Evolutionary conservation across 495 filamentous ascomycete genomes (phyloP).

Genomic region (Penicillium pulvis): DNA sequence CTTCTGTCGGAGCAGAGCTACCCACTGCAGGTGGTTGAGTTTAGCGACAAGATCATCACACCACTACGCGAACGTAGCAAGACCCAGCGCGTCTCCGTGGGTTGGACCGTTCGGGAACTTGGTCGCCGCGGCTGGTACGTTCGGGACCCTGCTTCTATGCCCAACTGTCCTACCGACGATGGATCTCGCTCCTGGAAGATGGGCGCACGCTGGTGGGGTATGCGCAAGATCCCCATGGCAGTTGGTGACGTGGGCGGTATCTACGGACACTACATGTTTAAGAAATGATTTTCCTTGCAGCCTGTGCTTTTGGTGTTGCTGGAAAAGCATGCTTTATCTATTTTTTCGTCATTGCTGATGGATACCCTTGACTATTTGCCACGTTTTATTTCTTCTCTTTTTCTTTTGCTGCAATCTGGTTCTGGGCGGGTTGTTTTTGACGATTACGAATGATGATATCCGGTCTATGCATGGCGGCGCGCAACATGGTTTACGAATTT

Average conservation of each 20-base stretch:
- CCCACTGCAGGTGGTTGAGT: slow-evolving; percentile 79
- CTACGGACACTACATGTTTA: slow-evolving; percentile 88
- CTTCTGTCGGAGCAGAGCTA: slow-evolving; percentile 63
- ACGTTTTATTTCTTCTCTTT: slow-evolving; percentile 7
- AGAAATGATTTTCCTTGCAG: slow-evolving; percentile 46
- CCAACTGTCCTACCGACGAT: slow-evolving; percentile 37
- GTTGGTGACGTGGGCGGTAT: slow-evolving; percentile 78
- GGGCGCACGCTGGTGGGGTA: slow-evolving; percentile 87
- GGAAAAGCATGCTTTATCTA: slow-evolving; percentile 12
- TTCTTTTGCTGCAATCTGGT: slow-evolving; percentile 10
- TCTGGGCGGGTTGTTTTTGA: slow-evolving; percentile 21
- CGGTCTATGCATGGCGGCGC: slow-evolving; percentile 39
- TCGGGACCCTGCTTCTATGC: slow-evolving; percentile 47
- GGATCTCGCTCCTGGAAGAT: slow-evolving; percentile 78
- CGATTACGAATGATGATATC: slow-evolving; percentile 35
- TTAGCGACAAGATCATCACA: slow-evolving; percentile 69
- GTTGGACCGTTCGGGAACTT: slow-evolving; percentile 71
- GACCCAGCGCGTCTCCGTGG: slow-evolving; percentile 50
- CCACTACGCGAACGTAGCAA: slow-evolving; percentile 56
- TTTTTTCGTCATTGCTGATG: slow-evolving; percentile 14
- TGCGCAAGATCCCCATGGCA: slow-evolving; percentile 82
- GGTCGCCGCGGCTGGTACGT: slow-evolving; percentile 74
- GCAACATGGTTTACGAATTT: slow-evolving; percentile 38
- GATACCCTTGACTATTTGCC: slow-evolving; percentile 30
- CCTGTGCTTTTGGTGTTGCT: slow-evolving; percentile 13